Base-by-base conservation (phyloP, 2,329 filamentous ascomycete genomes). In the Diaporthe australafricana region DNA sequence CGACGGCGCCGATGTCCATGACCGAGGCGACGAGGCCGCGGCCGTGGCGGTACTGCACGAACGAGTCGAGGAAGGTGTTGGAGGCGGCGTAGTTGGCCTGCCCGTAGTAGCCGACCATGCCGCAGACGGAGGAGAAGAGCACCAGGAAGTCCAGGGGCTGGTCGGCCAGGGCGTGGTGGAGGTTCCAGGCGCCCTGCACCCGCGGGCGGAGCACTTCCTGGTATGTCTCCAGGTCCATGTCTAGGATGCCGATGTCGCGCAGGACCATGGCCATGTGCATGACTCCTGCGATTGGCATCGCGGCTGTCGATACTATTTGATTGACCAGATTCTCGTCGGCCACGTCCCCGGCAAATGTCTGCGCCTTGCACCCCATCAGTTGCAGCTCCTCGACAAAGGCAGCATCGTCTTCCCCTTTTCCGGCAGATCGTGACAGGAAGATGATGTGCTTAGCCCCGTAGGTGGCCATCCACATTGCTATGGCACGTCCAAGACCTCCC, bases 41-140 rank as follows among this genome's bases (percentile, higher is more conserved):
- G 0, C 67, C 65, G 14, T 76, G 74, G 5, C 82, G 77, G 68
- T 80, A 80, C 16, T 77, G 76, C 52, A 76, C 79, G 27, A 83
- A 77, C 9, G 77, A 75, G 42, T 82, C 78, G 67, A 81, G 73
- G 74, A 79, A 84, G 25, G 76, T 75, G 70, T 83, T 83, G 16
- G 77, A 81, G 8, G 81, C 79, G 5, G 77, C 74, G 70, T 84
- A 84, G 53, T 80, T 81, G 60, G 76, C 73, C 67, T 81, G 79
- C 2, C 69, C 72, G 7, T 12, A 20, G 7, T 62, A 25, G n/a
- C 53, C 52, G 20, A 57, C 22, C 2, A 47, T 12, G 5, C 52
- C 38, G 3, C n/a, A 14, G 7, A 27, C 11, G 1, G 67, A 70
- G 1, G 27, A 38, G 14, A 60, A 48, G 7, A 73, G 47, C 38